Evolutionary conservation across 371 early-diverging fungal genomes (phyloP), one percentile per base, ranked within the genome.

Genomic region (Syncephalastrum contaminatum): DNA sequence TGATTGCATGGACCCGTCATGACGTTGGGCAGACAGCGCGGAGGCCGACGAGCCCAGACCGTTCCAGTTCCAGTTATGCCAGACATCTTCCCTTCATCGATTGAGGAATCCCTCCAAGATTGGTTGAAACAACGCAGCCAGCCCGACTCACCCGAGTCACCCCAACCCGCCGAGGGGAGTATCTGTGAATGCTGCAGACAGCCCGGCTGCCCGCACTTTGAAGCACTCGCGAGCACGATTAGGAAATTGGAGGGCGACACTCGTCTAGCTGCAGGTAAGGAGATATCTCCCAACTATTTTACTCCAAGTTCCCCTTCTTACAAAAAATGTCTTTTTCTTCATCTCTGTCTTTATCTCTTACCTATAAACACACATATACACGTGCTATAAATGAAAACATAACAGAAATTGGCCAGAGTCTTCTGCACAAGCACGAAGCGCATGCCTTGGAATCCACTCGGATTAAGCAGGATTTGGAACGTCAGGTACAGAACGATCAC

Each of bases 191-290:
- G 78, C 27, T 77, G 78, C 57, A 55, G 66, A 2, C 58, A 63
- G 41, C 41, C 41, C 8, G 54, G 66, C n/a, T 77, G 78, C 22
- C 59, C 66, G 4, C 58, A 56, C 21, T 51, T 65, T 48, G 69
- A 70, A 20, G 48, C 54, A 4, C 40, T 74, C 4, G 44, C 64
- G 4, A 60, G 57, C 19, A 61, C 67, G 12, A 70, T 77, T n/a
- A 48, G 54, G 36, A 74, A 72, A 53, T 51, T 77, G 18, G 78
- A 77, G 51, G 52, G 55, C 5, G 74, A 77, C 55, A 51, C 71
- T 58, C 68, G 72, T 46, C 55, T 77, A 43, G 78, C 78, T 45
- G 78, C 78, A 45, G 77, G 77, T 73, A 73, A 58, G 43, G 43
- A 21, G 20, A 42, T 20, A 12, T 50, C 24, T 40, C 41, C 16